phyloP scores from a whole-genome alignment of 306 rosid genomes.

The Casuarina equisetifolia region DNA sequence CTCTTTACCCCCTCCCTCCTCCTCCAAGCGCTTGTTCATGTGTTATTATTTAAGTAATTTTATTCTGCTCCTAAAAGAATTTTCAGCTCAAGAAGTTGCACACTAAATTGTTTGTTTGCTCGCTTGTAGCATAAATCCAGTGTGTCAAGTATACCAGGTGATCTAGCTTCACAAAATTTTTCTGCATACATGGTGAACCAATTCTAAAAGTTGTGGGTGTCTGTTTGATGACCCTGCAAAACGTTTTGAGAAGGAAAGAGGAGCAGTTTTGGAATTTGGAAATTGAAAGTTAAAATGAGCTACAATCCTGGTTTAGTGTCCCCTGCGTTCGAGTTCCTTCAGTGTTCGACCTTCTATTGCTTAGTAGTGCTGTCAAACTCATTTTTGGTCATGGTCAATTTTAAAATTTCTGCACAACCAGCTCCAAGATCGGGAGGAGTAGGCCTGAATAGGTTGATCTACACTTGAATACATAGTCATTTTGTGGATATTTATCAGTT shows the following conservation, averaged over 20 bases:
- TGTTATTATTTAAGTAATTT: background rate
- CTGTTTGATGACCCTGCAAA: background rate
- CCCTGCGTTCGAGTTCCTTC: too few relatives aligned
- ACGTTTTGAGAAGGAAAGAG: background rate
- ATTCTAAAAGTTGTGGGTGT: background rate
- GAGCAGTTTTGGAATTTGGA: background rate
- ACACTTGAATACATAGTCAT: background rate
- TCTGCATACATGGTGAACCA: background rate
- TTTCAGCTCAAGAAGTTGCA: background rate
- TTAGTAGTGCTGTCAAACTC: background rate
- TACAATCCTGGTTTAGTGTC: background rate
- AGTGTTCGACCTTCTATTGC: background rate
- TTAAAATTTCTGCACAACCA: background rate
- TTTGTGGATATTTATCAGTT: background rate
- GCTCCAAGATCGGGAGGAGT: background rate
- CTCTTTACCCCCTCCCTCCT: background rate
- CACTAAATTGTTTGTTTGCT: background rate
- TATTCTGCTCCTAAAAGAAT: background rate
- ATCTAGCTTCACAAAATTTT: background rate
- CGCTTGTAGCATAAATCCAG: background rate
- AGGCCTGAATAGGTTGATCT: background rate
- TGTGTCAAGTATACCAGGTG: background rate
- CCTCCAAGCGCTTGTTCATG: background rate
- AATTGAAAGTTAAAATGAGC: background rate
- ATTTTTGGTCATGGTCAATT: background rate